Percentiles rank a stretch among this genome's conserved stretches.
Evolutionary conservation across 495 filamentous ascomycete species (phyloP).

Genomic region (Aspergillus panamensis): DNA sequence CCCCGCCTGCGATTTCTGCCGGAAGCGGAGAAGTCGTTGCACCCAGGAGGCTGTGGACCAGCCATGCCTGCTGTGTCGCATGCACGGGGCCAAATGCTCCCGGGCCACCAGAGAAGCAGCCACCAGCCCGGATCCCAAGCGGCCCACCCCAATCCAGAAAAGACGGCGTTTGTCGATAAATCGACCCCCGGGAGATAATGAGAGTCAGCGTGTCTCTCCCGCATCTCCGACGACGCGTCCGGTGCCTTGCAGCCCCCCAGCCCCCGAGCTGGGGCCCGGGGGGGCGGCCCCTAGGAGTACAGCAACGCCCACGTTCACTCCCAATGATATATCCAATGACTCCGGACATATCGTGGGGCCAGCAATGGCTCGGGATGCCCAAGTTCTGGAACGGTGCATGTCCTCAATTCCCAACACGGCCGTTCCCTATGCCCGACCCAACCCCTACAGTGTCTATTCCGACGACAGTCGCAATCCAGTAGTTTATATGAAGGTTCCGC

Average conservation of each 20-base stretch:
- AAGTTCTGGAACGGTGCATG: conserved; percentile 9
- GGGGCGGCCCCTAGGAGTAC: too few relatives aligned
- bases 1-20: conserved; percentile 12
- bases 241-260: not conserved
- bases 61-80: conserved; percentile 13
- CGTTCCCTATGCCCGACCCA: conserved; percentile 9
- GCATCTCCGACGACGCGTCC: not conserved
- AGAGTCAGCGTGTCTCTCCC: not conserved
- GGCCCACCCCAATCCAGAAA: not conserved
- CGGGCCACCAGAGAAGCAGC: not conserved
- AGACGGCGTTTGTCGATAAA: not conserved
- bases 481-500: conserved; percentile 6
- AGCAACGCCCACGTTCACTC: not conserved
- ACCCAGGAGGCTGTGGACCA: conserved; percentile 7
- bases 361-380: conserved; percentile 9
- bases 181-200: not conserved
- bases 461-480: conserved; percentile 9
- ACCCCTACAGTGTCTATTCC: conserved; percentile 13
- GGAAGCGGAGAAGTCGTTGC: conserved; percentile 11
- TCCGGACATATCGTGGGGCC: conserved; percentile 7
- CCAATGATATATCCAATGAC: conserved; percentile 5
- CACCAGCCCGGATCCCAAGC: not conserved
- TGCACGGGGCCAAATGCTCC: conserved; percentile 7
- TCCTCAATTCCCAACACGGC: conserved; percentile 2
- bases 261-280: not conserved